phyloP scores from a whole-genome alignment of 2,329 filamentous ascomycete genomes.

The Truncatella angustata region DNA sequence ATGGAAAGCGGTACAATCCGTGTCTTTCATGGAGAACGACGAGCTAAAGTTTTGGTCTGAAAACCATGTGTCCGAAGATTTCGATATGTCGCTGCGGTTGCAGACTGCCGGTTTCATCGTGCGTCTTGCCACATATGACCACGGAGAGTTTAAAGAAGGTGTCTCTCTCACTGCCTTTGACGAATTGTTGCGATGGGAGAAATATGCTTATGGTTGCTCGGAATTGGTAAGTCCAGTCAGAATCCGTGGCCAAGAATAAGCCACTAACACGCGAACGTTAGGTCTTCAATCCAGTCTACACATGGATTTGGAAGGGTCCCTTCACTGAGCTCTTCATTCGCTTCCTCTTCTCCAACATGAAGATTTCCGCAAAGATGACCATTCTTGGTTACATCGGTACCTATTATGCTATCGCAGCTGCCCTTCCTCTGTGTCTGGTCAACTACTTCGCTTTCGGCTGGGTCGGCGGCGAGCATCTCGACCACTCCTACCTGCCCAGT shows the following conservation, averaged over 20 bases:
- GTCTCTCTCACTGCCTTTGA: conserved; percentile 36
- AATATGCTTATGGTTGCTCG: conserved; percentile 11
- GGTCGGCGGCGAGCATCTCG: background rate
- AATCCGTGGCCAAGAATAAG: too few relatives aligned
- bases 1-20: conserved; percentile 40
- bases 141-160: conserved; percentile 42
- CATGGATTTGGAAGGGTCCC: conserved; percentile 11
- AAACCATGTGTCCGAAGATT: conserved; percentile 1
- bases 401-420: background rate
- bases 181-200: conserved; percentile 12
- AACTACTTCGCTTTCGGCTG: background rate
- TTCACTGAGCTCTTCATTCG: conserved; percentile 9
- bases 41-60: background rate
- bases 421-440: background rate
- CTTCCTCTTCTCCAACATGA: conserved; percentile 5
- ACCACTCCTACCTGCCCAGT: background rate
- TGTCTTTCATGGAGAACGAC: conserved; percentile 6
- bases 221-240: conserved; percentile 7
- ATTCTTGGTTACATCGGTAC: background rate
- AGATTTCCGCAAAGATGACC: background rate
- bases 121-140: conserved; percentile 10
- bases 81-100: conserved; percentile 6
- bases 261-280: too few relatives aligned
- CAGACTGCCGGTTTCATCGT: conserved; percentile 10
- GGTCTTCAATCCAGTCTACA: conserved; percentile 10